Evolutionary conservation across 257 asterid genomes (phyloP).

Genomic region (Penstemon davidsonii): DNA sequence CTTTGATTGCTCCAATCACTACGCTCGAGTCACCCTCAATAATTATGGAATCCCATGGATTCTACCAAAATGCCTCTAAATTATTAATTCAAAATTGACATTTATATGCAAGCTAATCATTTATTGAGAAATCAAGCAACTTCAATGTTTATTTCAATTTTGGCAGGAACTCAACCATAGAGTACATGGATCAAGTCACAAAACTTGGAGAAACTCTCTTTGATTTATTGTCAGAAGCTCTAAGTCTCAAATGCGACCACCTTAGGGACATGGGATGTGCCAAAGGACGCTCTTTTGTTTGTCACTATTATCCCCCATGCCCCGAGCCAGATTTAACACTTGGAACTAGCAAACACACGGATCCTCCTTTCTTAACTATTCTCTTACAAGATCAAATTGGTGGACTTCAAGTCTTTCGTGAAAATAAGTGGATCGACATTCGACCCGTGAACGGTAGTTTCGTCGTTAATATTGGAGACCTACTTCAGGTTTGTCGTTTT

Average conservation of each 20-base stretch:
- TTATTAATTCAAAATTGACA: too few species aligned
- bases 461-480: constrained; percentile 9
- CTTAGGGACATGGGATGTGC: background rate
- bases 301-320: constrained; percentile 13
- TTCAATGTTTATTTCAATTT: too few species aligned
- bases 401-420: constrained; percentile 4
- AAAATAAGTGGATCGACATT: background rate
- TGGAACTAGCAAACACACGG: constrained; percentile 3
- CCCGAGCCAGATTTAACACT: constrained; percentile 13
- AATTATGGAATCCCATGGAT: too few species aligned
- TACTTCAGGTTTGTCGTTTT: background rate
- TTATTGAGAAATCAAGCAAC: too few species aligned
- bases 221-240: background rate
- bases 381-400: constrained; percentile 13
- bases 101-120: too few species aligned
- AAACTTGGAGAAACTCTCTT: background rate
- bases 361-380: background rate
- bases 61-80: too few species aligned
- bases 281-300: background rate
- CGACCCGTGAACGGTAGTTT: background rate
- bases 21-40: too few species aligned
- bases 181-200: background rate
- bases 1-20: too few species aligned
- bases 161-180: background rate
- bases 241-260: background rate